Conservation (phyloP, 768 basidiomycete species). For the Agaricus blazei region DNA sequence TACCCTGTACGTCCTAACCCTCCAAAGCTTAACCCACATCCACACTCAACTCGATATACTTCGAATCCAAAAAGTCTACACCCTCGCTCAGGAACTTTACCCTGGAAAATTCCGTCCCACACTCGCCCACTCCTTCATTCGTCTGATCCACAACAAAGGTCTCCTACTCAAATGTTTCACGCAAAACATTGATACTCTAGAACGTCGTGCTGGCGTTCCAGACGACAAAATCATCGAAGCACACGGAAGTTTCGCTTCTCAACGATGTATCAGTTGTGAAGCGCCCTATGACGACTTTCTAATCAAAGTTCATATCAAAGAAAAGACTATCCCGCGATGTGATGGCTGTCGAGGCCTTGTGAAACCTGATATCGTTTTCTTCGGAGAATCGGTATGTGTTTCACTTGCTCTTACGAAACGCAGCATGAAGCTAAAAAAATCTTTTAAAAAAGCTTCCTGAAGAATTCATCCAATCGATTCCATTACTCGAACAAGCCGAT, state of each 20-base stretch:
- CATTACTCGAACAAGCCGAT: constrained; percentile 60
- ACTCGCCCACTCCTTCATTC: constrained; percentile 84
- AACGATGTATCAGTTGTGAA: constrained; percentile 77
- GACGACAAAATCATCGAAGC: constrained; percentile 81
- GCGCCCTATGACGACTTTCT: constrained; percentile 53
- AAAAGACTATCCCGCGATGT: constrained; percentile 69
- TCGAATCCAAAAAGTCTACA: constrained; percentile 57
- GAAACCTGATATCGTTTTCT: constrained; percentile 95
- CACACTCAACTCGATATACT: neutral
- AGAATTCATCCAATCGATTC: constrained; percentile 55
- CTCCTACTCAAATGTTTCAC: constrained; percentile 79
- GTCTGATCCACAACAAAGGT: constrained; percentile 63
- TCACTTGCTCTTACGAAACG: neutral
- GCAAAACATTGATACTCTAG: constrained; percentile 92
- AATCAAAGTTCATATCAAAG: constrained; percentile 60
- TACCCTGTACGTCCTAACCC: constrained; percentile 54
- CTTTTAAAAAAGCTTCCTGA: constrained; percentile 57
- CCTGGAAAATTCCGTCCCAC: constrained; percentile 90
- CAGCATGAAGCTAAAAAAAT: neutral
- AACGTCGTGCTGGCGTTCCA: constrained; percentile 77
- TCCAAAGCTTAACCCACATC: neutral
- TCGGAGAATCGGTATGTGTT: constrained; percentile 68
- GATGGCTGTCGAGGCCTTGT: constrained; percentile 63
- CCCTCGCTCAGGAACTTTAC: constrained; percentile 88
- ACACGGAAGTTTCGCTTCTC: constrained; percentile 90